Evolutionary conservation across 495 filamentous ascomycete genomes (phyloP), one percentile per base, ranked within the genome.

Genomic region (Penicillium longicatenatum): DNA sequence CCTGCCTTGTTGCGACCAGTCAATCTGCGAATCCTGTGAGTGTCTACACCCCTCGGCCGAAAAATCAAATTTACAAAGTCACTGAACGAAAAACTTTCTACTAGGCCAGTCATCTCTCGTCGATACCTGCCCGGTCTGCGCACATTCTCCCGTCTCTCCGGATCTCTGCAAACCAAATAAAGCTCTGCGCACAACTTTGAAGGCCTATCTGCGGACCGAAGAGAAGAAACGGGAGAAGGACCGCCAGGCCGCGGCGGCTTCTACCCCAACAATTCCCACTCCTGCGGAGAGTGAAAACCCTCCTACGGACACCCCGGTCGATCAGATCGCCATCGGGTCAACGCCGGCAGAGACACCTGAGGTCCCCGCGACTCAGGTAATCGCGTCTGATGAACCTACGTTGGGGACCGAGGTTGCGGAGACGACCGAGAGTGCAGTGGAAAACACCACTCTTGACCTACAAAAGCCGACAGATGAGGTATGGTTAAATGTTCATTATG

Each of bases 1-100:
- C 30, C 76, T 97, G 11, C 92, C 93, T 7, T 99, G 94, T 72
- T 99, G 94, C 72, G 93, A 97, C 67, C 92, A 96, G 65, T 86
- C 89, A 22, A 95, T 97, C 55, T 98, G 95, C 75, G 90, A 93
- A 66, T 83, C 76, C 54, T 98, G 94, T 97, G 76, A 73, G 91
- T 65, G 45, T 48, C 26, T 7, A 22, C 21, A 43, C 14, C 45
- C 45, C 21, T 17, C 45, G 45, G 45, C 14, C 6, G 30, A 14
- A 31, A 48, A 30, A 31, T 22, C 30, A 48, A 48, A 48, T 30
- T 24, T 29, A 30, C 4, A 30, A n/a, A 33, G 31, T 21, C 6
- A 59, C 76, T 76, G 44, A 74, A 59, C 52, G 5, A n/a, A 49
- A 10, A 6, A 20, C 19, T 30, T 22, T 43, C 47, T 24, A 54